Percentiles rank a stretch among this genome's conserved stretches.
Evolutionary conservation across 2,329 filamentous ascomycete genomes (phyloP).

Genomic region (Graphilbum fragrans): DNA sequence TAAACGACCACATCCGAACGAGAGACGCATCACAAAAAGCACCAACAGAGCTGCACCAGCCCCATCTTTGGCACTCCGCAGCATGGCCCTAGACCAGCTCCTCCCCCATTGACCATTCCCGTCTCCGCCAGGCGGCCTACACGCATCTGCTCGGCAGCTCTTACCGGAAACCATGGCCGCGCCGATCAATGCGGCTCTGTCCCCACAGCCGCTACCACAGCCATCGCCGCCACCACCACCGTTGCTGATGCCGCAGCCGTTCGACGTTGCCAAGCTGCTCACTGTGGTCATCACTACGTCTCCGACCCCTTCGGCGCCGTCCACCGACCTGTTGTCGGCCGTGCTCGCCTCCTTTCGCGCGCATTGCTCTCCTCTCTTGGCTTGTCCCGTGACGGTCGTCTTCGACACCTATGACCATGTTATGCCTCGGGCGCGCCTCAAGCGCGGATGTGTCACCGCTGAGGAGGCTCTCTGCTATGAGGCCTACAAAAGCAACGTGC

Average conservation of each 20-base stretch:
- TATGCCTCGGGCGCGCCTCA: slow-evolving; percentile 29
- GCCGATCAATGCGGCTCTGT: neutral
- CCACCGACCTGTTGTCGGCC: slow-evolving; percentile 35
- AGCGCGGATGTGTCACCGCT: slow-evolving; percentile 38
- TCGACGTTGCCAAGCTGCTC: slow-evolving; percentile 12
- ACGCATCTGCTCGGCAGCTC: too few relatives aligned
- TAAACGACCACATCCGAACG: too few relatives aligned
- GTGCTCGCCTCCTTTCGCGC: slow-evolving; percentile 31
- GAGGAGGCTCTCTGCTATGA: slow-evolving; percentile 28
- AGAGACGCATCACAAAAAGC: too few relatives aligned
- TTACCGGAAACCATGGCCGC: neutral
- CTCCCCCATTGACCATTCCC: too few relatives aligned
- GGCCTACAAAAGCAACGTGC: slow-evolving; percentile 35
- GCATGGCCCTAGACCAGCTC: too few relatives aligned
- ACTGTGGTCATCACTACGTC: slow-evolving; percentile 42
- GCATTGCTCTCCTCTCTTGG: slow-evolving; percentile 27
- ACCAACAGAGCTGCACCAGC: too few relatives aligned
- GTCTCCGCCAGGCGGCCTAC: too few relatives aligned
- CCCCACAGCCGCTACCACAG: neutral
- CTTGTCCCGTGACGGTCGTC: slow-evolving; percentile 35
- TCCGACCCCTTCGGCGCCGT: slow-evolving; percentile 40
- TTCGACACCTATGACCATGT: slow-evolving; percentile 40
- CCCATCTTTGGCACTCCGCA: too few relatives aligned
- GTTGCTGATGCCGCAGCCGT: neutral
- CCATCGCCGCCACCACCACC: neutral